Base-by-base conservation (phyloP, 495 filamentous ascomycete genomes). In the Aspergillus diversus region DNA sequence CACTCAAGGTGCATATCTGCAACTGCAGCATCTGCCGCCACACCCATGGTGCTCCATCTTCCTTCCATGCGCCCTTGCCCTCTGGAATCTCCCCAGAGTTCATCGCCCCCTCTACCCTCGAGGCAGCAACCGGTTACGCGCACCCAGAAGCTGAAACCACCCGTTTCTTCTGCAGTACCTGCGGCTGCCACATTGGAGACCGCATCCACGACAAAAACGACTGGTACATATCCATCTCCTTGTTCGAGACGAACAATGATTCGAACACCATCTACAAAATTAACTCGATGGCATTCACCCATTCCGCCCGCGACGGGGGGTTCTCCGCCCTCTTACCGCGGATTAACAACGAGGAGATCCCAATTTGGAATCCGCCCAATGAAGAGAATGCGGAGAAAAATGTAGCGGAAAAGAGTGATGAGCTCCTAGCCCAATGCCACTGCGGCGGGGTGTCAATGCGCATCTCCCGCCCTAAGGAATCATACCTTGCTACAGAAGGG, bases 21-120 rank as follows among this genome's bases (percentile, higher is more conserved):
- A 87, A 88, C 65, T 91, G 89, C 77, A 73, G 74, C 67, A 76
- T 77, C 50, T 90, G 87, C 66, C 86, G 89, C 52, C 84, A 84
- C 60, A 74, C 74, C 5, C 82, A 83, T 15, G 89, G 89, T 46
- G 72, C 83, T 5, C 74, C 86, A 8, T 85, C 78, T 56, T 77
- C 72, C 27, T 83, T 82, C n/a, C 85, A 86, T 49, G 66, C 80
- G 5, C 55, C 65, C 2, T 63, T 83, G 27, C 82, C 70, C 57
- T 79, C 80, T 32, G 71, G 77, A 3, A 56, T 73, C 0, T 60
- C 77, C 42, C 74, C 67, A 51, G 72, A 77, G 42, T 66, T 71
- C 58, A 46, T 69, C 61, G 9, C 75, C 33, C 54, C 77, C 66
- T 57, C 73, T 72, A 34, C 54, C 59, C 59, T 60, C 13, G 46